Base-by-base conservation (phyloP, 345 rosid species). In the Zanthoxylum bungeanum region DNA sequence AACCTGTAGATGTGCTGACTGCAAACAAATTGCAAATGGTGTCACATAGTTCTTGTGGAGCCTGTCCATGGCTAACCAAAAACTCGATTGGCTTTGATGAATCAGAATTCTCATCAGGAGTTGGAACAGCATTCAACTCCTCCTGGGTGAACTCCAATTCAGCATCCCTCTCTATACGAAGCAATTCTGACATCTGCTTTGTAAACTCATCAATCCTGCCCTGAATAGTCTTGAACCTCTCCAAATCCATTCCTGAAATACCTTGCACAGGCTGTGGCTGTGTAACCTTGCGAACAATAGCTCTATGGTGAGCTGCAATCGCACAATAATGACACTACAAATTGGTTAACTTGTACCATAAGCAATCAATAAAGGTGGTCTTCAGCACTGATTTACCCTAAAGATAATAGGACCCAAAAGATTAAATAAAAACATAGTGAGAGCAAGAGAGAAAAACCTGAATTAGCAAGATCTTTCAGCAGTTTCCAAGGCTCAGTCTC, bases 91-190 rank as follows among this genome's bases (percentile, higher is more conserved):
- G 98, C 64, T 86, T 92, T 2, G 86, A 80, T 24, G 87, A 67
- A 63, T 86, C 91, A 53, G 88, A 87, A 78, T 64, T 84, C 78
- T 85, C 88, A 75, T 87, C 95, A 27, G 92, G 97, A 46, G 82
- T 84, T 69, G 97, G 98, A 51, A 92, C 80, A 51, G 95, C 98
- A 84, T 94, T 80, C 63, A 94, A 75, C 75, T 94, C 98, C 81
- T 94, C 97, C 75, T 92, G 98, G 0, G 98, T 94, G 62, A 86
- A 91, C 82, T 94, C 98, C 81, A 94, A 73, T 68, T 94, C 98
- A 11, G 93, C 86, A 81, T 94, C 97, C 80, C 97, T 85, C 81
- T 94, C 97, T 69, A 92, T 85, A 9, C 82, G 88, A 79, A 94
- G 98, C 64, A 94, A 72, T 70, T 86, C 93, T 1, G 98, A 94